These are phyloP conservation scores for Skeletonema tropicum DNA, from an alignment of 108 stramenopile genomes.

Conservation along the genomic window DNA sequence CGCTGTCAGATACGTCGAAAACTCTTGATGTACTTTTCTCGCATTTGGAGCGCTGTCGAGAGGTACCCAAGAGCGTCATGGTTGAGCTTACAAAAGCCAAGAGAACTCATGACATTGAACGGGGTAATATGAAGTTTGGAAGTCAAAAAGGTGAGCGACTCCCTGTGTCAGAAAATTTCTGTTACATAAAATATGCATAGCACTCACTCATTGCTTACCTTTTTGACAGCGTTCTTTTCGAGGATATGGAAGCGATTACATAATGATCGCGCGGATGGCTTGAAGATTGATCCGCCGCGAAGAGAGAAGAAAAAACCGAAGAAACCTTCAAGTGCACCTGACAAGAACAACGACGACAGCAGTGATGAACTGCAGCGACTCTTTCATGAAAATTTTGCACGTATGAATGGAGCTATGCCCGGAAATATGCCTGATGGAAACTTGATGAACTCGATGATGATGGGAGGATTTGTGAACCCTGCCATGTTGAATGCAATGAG, in stretches of 20 bases:
- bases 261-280: slow-evolving; percentile 47
- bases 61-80: slow-evolving; percentile 68
- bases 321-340: not conserved
- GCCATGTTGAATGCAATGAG: not conserved
- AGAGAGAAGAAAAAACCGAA: not conserved
- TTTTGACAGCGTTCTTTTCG: slow-evolving; percentile 68
- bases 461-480: not conserved
- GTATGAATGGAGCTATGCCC: not conserved
- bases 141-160: slow-evolving; percentile 56
- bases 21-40: slow-evolving; percentile 80
- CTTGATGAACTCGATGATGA: not conserved
- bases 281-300: not conserved
- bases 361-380: not conserved
- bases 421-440: not conserved
- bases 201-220: not conserved
- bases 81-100: slow-evolving; percentile 56
- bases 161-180: no score
- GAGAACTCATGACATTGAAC: slow-evolving; percentile 68
- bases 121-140: slow-evolving; percentile 84
- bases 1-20: slow-evolving; percentile 79
- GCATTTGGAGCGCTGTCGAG: slow-evolving; percentile 84
- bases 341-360: not conserved
- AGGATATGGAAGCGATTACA: slow-evolving; percentile 82
- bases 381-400: not conserved
- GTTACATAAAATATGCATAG: no score